These are phyloP conservation scores for Fusarium chaquense DNA, from an alignment of 2,329 filamentous ascomycete genomes.

Conservation along the genomic window DNA sequence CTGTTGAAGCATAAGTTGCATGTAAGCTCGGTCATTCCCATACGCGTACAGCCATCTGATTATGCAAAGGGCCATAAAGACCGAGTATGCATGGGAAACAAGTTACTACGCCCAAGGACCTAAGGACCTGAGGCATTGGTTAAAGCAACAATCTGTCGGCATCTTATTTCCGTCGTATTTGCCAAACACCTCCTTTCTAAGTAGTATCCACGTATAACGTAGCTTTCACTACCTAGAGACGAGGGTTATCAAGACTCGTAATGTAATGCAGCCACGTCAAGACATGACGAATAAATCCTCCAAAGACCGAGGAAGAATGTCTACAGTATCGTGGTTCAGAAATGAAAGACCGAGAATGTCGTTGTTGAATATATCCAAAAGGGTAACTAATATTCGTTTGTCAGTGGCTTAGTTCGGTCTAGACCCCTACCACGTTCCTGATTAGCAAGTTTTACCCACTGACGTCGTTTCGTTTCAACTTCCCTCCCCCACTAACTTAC, in stretches of 20 bases:
- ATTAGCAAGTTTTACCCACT: slow-evolving; percentile 16
- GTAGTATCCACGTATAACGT: neutral
- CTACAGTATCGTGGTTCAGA: neutral
- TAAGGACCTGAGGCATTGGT: neutral
- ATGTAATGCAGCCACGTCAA: neutral
- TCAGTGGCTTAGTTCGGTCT: slow-evolving; percentile 21
- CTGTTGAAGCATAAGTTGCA: neutral
- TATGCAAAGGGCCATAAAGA: neutral
- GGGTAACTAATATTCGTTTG: slow-evolving; percentile 4
- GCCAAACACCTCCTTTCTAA: neutral
- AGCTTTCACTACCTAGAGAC: neutral
- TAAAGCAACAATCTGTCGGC: neutral
- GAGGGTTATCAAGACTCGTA: neutral
- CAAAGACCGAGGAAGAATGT: neutral
- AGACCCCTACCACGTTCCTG: slow-evolving; percentile 17
- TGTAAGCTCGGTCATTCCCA: neutral
- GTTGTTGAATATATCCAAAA: neutral
- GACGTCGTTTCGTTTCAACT: slow-evolving; percentile 34
- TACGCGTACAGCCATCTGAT: neutral
- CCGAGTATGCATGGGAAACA: neutral
- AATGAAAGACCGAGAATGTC: neutral
- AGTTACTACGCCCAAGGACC: neutral
- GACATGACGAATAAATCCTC: neutral
- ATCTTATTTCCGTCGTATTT: slow-evolving; percentile 28
- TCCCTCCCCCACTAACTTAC: slow-evolving; percentile 18